These are phyloP conservation scores for Phytopythium sindhum DNA, from an alignment of 352 stramenopile genomes.

Conservation along the genomic window DNA sequence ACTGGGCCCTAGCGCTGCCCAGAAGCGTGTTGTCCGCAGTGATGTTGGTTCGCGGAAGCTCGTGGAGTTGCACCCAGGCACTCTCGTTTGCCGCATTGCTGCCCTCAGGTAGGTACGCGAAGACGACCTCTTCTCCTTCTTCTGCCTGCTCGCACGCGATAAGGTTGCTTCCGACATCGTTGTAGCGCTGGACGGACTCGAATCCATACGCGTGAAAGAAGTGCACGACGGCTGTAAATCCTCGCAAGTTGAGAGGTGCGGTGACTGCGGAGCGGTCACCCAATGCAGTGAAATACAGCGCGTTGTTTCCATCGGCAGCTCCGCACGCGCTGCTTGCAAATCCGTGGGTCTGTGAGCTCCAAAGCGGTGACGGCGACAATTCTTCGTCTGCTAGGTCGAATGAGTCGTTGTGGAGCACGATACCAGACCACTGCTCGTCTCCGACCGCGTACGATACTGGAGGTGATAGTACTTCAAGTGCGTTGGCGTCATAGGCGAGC, in stretches of 20 bases:
- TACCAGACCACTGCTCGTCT: slow-evolving; percentile 37
- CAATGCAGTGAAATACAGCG: slow-evolving; percentile 64
- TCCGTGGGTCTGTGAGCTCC: slow-evolving; percentile 49
- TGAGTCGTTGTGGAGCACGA: slow-evolving; percentile 53
- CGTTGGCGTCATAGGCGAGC: slow-evolving; percentile 19
- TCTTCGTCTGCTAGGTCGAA: slow-evolving; percentile 35
- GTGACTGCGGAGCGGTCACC: slow-evolving; percentile 50
- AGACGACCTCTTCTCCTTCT: slow-evolving; percentile 41
- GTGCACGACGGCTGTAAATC: slow-evolving; percentile 59
- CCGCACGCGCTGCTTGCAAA: slow-evolving; percentile 56
- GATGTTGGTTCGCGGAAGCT: slow-evolving; percentile 16
- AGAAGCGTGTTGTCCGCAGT: not conserved
- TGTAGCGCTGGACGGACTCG: slow-evolving; percentile 36
- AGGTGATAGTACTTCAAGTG: slow-evolving; percentile 31
- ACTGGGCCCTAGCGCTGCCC: not conserved
- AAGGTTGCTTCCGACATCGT: slow-evolving; percentile 45
- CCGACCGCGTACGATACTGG: slow-evolving; percentile 33
- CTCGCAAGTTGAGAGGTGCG: slow-evolving; percentile 33
- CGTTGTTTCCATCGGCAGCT: slow-evolving; percentile 28
- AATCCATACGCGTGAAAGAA: slow-evolving; percentile 69
- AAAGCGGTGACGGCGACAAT: slow-evolving; percentile 30
- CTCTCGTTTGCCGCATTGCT: slow-evolving; percentile 33
- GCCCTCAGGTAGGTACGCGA: slow-evolving; percentile 39
- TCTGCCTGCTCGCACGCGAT: slow-evolving; percentile 55
- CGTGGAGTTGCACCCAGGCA: slow-evolving; percentile 36